Base-by-base conservation (phyloP, 345 rosid species). In the Camelina neglecta region DNA sequence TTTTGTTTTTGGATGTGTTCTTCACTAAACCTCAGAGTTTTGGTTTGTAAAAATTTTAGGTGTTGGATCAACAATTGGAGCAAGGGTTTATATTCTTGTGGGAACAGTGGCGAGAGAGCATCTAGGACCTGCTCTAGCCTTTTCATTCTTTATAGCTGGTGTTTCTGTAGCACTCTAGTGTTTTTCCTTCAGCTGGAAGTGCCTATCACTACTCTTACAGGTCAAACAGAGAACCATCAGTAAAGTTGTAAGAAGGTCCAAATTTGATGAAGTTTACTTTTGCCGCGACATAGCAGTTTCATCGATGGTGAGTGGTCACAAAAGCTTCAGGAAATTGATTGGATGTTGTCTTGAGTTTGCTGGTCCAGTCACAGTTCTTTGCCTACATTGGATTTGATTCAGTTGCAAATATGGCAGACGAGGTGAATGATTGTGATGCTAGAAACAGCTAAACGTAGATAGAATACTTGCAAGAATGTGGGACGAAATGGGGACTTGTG, bases 81-180 rank as follows among this genome's bases (percentile, higher is more conserved):
- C 98, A 77, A 97, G 98, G 72, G 97, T 94, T 36, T 94, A 94
- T 79, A 89, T 94, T 56, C 96, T 94, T 48, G 96, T 94, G n/a
- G 98, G 96, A 73, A 92, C 98, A n/a, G 97, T 92, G 44, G 98
- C 98, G 11, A 86, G 98, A 81, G 98, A 94, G 88, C 97, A 90
- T 74, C 81, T 95, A 5, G 98, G 98, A 79, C 98, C 98, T 4
- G 92, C 98, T 42, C 90, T 94, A 3, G 78, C 97, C 41, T 76
- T 94, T 58, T 94, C 98, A 0, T 94, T 94, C 69, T 86, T 94
- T 11, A 86, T 92, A 55, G 98, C 98, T 84, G 98, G 97, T 70
- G 81, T 88, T 44, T 93, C 98, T 1, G 93, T 97, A 21, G 96
- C 93, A 70, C 97, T 94, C 96, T 13, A 82, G 93, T 60, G 92